Evolutionary conservation across 768 basidiomycete genomes (phyloP), one percentile per base, ranked within the genome.

Genomic region (Pleurotus citrinopileatus): DNA sequence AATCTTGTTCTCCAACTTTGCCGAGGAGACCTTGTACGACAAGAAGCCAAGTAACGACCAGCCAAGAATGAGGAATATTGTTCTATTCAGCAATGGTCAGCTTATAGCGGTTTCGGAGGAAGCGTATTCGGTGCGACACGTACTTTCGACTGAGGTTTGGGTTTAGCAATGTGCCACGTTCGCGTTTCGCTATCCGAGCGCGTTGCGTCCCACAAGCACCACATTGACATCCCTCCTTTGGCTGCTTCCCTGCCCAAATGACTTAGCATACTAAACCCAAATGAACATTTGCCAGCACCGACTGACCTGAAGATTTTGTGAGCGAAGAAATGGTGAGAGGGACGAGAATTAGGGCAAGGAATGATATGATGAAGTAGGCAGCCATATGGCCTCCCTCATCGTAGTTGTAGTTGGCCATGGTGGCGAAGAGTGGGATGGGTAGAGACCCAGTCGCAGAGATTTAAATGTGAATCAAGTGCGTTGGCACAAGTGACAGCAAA

Each of bases 311-410:
- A 6, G 74, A 63, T n/a, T 60, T 57, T 45, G 70, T 65, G 0
- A 75, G 67, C 19, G 82, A 61, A 0, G 84, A 70, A 42, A 89
- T 56, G 1, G 94, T 89, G 57, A 89, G 68, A 0, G 96, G 96
- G 29, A 92, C 68, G 55, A 98, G 83, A 40, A 93, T 63, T 60
- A 98, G 78, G 53, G 86, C 83, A 59, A 98, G 85, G 67, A 97
- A 86, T 6, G 94, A 92, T 53, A 98, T 83, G 56, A 94, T 70
- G 70, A 98, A 98, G 74, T 94, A 98, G 32, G 84, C 80, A 63
- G 90, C 89, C 87, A 93, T 87, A 59, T 83, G 84, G 59, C 91
- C 91, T 43, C 80, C 79, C 74, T 92, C 90, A 69, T 93, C 91
- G 67, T 93, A 93, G 71, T 84, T 78, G 73, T 92, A 91, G 60